These are phyloP conservation scores for Penicillium antarcticum DNA, from an alignment of 495 filamentous ascomycete species.

Conservation along the genomic window DNA sequence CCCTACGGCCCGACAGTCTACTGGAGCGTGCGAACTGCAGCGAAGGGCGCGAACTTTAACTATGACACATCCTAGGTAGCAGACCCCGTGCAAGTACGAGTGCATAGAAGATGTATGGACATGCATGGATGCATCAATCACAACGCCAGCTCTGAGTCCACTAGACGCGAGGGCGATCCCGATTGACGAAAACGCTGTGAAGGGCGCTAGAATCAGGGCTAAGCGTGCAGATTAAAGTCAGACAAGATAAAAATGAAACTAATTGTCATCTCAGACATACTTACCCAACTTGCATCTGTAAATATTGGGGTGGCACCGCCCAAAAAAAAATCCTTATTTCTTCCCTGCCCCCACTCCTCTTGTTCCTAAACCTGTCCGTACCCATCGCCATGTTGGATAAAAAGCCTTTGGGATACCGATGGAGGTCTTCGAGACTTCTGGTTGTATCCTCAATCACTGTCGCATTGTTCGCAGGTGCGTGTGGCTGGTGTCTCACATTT, in stretches of 20 bases:
- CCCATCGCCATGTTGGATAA: background rate
- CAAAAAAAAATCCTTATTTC: background rate
- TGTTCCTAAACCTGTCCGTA: background rate
- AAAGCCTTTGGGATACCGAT: slow-evolving; percentile 15
- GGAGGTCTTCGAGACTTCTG: slow-evolving; percentile 17
- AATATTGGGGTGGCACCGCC: background rate
- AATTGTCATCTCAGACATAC: background rate
- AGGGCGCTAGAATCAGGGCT: background rate
- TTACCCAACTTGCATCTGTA: background rate
- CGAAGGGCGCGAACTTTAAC: slow-evolving; percentile 2
- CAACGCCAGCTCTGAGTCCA: background rate
- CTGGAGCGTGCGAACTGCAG: too few species aligned
- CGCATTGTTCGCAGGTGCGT: slow-evolving; percentile 20
- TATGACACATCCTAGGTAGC: background rate
- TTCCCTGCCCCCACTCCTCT: background rate
- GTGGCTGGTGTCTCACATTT: background rate
- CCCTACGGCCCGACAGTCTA: too few species aligned
- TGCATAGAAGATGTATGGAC: background rate
- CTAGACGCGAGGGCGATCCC: background rate
- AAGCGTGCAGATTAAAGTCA: background rate
- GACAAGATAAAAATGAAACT: background rate
- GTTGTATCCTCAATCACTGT: slow-evolving; percentile 15
- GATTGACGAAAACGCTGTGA: background rate
- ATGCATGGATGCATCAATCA: slow-evolving; percentile 3
- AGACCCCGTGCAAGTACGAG: background rate